Evolutionary conservation across 1,139 yeast species (phyloP).

Genomic region (Kodamaea sp.): DNA sequence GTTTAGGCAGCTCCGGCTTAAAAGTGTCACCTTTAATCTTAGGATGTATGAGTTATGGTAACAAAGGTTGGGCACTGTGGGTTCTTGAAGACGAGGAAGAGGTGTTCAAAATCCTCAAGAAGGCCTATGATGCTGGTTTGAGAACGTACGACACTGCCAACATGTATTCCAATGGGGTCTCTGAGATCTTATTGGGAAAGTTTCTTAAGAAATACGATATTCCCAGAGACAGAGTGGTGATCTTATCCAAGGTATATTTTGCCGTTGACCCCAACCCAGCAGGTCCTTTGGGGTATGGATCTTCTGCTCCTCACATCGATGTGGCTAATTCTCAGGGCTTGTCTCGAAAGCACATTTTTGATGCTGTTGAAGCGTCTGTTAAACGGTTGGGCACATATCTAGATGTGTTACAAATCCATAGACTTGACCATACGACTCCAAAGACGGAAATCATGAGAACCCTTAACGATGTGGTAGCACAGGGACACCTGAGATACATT

Average conservation of each 20-base stretch:
- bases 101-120: conserved; percentile 39
- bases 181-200: conserved; percentile 43
- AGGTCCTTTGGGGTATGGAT: no score
- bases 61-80: conserved; percentile 49
- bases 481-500: conserved; percentile 17
- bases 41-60: conserved; percentile 60
- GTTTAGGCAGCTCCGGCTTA: conserved; percentile 52
- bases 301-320: no score
- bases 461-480: conserved; percentile 17
- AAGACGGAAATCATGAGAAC: conserved; percentile 19
- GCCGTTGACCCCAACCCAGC: conserved; percentile 9
- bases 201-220: conserved; percentile 44
- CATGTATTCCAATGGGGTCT: conserved; percentile 45
- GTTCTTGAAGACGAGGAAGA: conserved; percentile 37
- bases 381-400: conserved; percentile 21
- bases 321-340: conserved; percentile 16
- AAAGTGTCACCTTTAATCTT: conserved; percentile 52
- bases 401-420: conserved; percentile 21
- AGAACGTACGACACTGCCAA: conserved; percentile 59
- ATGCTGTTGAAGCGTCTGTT: conserved; percentile 17
- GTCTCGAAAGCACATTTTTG: conserved; percentile 20
- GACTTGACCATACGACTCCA: conserved; percentile 16
- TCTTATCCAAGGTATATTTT: conserved; percentile 38
- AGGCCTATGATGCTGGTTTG: conserved; percentile 50
- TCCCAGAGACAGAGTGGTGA: conserved; percentile 47